Conservation (phyloP, 495 filamentous ascomycete genomes). For the Lindgomyces ingoldianus region DNA sequence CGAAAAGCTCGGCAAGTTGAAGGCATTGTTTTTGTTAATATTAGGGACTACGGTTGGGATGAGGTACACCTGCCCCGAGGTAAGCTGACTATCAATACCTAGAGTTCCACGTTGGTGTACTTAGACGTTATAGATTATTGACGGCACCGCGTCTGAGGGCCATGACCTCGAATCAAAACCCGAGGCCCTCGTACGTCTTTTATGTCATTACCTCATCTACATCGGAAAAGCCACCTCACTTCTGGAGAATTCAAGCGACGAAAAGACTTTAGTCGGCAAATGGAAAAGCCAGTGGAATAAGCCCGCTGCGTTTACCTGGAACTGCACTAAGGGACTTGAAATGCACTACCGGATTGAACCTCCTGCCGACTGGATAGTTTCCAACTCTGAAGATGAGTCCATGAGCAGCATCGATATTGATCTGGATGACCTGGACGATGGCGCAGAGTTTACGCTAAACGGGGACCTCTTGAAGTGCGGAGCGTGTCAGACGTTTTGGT, state of each 20-base stretch:
- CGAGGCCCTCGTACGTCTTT: constrained; percentile 20
- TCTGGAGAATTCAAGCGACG: constrained; percentile 8
- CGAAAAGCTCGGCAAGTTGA: constrained; percentile 17
- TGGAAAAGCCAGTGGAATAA: constrained; percentile 29
- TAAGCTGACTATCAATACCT: not conserved
- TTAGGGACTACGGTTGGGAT: constrained; percentile 26
- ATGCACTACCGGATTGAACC: constrained; percentile 30
- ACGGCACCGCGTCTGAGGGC: not conserved
- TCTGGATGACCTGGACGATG: constrained; percentile 9
- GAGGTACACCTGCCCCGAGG: constrained; percentile 20
- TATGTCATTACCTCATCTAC: constrained; percentile 32
- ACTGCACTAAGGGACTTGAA: constrained; percentile 14
- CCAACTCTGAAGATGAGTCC: constrained; percentile 16
- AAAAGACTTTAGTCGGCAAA: constrained; percentile 4
- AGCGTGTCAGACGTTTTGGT: constrained; percentile 18
- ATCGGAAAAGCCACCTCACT: constrained; percentile 25
- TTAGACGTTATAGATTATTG: not conserved
- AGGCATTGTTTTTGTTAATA: constrained; percentile 19
- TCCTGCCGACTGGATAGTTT: constrained; percentile 19
- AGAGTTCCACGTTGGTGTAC: not conserved
- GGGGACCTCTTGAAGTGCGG: constrained; percentile 14
- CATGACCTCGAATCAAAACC: constrained; percentile 4
- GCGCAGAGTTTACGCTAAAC: constrained; percentile 8
- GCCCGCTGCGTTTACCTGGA: constrained; percentile 28
- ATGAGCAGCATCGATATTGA: constrained; percentile 27